Percentiles rank a stretch among this genome's conserved stretches.
These are phyloP conservation scores for Boletellus dicymbophilus DNA, from an alignment of 1,284 basidiomycete genomes.

Conservation along the genomic window DNA sequence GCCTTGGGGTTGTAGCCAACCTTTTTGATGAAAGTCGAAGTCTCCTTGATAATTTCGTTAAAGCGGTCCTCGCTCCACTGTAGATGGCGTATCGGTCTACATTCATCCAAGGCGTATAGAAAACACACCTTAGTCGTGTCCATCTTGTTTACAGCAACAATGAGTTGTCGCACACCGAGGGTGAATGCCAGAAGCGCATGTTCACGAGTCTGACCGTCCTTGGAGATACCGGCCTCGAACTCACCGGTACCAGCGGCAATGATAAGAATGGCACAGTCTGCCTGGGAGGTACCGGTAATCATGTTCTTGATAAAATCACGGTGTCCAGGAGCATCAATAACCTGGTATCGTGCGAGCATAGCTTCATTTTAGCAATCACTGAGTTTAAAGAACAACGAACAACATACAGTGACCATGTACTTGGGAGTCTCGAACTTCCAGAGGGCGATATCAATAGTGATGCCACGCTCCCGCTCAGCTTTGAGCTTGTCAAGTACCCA, in stretches of 20 bases:
- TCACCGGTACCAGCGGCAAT: constrained; percentile 99
- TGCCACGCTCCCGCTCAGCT: constrained; percentile 99
- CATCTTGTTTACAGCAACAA: constrained; percentile 99
- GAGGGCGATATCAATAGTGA: constrained; percentile 99
- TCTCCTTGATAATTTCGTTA: constrained; percentile 99
- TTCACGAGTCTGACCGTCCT: constrained; percentile 99
- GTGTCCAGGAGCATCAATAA: constrained; percentile 99
- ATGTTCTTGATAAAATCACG: constrained; percentile 99
- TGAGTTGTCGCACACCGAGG: constrained; percentile 99
- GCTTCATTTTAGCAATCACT: too few species aligned
- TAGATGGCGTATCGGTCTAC: constrained; percentile 13
- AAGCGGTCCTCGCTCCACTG: constrained; percentile 99
- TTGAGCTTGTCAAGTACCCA: constrained; percentile 99
- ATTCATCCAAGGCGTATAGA: not conserved
- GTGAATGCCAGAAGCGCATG: constrained; percentile 99
- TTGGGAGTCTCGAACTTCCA: constrained; percentile 99
- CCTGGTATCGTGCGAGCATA: constrained; percentile 44
- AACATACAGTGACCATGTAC: constrained; percentile 82
- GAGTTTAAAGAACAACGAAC: not conserved
- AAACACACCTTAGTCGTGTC: constrained; percentile 86
- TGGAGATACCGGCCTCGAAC: constrained; percentile 99
- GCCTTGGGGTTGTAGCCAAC: constrained; percentile 99
- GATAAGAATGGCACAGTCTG: constrained; percentile 99
- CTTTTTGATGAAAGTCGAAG: constrained; percentile 99
- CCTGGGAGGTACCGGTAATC: constrained; percentile 99